Evolutionary conservation across 306 rosid species (phyloP), one percentile per base, ranked within the genome.

Genomic region (Vigna radiata): DNA sequence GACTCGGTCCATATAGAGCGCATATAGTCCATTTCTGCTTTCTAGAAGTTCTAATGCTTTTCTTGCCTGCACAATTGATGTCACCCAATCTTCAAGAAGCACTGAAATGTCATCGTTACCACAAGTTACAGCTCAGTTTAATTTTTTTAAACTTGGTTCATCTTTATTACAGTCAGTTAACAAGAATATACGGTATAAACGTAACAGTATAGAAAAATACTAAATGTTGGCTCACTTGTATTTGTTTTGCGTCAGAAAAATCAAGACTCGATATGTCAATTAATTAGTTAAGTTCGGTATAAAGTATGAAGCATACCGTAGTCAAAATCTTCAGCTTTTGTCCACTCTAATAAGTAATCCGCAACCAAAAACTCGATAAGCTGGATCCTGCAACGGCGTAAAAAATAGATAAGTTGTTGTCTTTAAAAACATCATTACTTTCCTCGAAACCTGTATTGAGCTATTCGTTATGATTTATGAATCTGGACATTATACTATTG

Each of bases 11-110:
- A 92, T 88, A 79, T 92, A 90, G 68, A 89, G 88, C 25, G 74
- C 73, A 76, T 90, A 90, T 3, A 95, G 84, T 72, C 99, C 97
- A 67, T 90, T 95, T 83, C 99, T 89, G 90, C 85, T 92, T 83
- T 95, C 97, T 86, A 92, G 58, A 43, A 92, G 89, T 76, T 89
- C 88, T 49, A 95, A 66, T 47, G 89, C 90, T 83, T 90, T 90
- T 70, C 86, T 83, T 70, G 96, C 86, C 18, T 90, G 92, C 70
- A 88, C 78, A 83, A 90, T 77, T 76, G 94, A 90, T 59, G 83
- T 70, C 81, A 95, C 85, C 97, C 97, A 89, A 80, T 92, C 96
- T 86, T 90, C 94, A 59, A 90, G 85, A 46, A 92, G 90, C 84
- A 52, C 97, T 94, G 87, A 78, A 78, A 82, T 33, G 47, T 63